Conservation (phyloP, 129 eudicot species). For the Centrapalus pauciflorus region DNA sequence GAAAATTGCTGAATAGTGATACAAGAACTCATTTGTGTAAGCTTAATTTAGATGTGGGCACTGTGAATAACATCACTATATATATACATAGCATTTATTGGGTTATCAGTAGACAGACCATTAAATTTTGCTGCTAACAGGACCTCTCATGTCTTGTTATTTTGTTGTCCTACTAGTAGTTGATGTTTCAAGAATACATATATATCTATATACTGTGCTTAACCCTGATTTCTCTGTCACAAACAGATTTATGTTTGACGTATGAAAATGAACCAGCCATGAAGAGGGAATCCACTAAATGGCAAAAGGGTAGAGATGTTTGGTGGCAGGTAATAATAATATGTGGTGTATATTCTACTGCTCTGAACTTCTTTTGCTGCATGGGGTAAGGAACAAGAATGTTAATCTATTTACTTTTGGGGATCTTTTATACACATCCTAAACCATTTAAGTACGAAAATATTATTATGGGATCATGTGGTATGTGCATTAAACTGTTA, state of each 20-base stretch:
- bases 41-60: no score
- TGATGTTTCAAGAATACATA: slow-evolving; percentile 7
- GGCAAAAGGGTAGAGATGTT: slow-evolving; percentile 76
- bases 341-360: not conserved
- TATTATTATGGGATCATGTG: not conserved
- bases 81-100: no score
- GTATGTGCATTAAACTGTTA: not conserved
- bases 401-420: not conserved
- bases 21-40: no score
- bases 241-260: slow-evolving; percentile 74
- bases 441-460: not conserved
- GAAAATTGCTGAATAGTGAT: no score
- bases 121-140: not conserved
- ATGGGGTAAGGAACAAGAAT: not conserved
- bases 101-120: no score
- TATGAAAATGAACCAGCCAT: slow-evolving; percentile 76
- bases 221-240: slow-evolving; percentile 14
- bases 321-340: slow-evolving; percentile 89
- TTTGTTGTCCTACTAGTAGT: not conserved
- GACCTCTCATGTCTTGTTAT: not conserved
- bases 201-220: not conserved
- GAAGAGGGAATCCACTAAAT: slow-evolving; percentile 77
- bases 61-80: no score
- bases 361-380: not conserved
- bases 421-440: not conserved